Base-by-base conservation (phyloP, 2,329 filamentous ascomycete genomes). In the Aspergillus cejpii region DNA sequence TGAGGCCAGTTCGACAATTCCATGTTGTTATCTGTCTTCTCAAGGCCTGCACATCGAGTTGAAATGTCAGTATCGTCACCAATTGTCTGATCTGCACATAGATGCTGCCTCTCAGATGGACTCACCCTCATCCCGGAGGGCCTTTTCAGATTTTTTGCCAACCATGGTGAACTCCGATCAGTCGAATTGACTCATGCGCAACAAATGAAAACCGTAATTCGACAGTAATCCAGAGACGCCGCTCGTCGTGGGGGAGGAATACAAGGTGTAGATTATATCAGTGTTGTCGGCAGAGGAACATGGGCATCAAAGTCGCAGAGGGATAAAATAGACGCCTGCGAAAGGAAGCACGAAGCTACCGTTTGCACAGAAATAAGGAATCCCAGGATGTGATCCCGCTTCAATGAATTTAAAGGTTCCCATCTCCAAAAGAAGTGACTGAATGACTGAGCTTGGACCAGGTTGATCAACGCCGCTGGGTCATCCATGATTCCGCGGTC, bases 11-110 rank as follows among this genome's bases (percentile, higher is more conserved):
- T 94, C 38, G 89, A 87, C 63, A 92, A 80, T 63, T 90, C 92
- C 84, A 98, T 91, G 71, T 91, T 90, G 79, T 98, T 98, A 74
- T 98, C 92, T 49, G 92, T 97, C 64, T 91, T 81, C 72, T 94
- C 88, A 53, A 98, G 81, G 54, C 92, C 91, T 96, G 19, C n/a
- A 11, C 10, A 64, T 31, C 17, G 23, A 39, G 41, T 23, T 39
- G 33, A 26, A 39, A 26, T 39, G 47, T 56, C 44, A 53, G 50
- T 23, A 23, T 33, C 10, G 17, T 34, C 11, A 12, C 15, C 14
- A 11, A 11, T 34, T 2, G 15, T 10, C 8, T 12, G n/a, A 29
- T 14, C 12, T 19, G 15, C n/a, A 10, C 4, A 28, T 6, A 21
- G 8, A 33, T 12, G 14, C 3, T 29, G 19, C 14, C 5, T 11